Conservation (phyloP, 108 stramenopile species). For the Cafeteria roenbergensis region DNA sequence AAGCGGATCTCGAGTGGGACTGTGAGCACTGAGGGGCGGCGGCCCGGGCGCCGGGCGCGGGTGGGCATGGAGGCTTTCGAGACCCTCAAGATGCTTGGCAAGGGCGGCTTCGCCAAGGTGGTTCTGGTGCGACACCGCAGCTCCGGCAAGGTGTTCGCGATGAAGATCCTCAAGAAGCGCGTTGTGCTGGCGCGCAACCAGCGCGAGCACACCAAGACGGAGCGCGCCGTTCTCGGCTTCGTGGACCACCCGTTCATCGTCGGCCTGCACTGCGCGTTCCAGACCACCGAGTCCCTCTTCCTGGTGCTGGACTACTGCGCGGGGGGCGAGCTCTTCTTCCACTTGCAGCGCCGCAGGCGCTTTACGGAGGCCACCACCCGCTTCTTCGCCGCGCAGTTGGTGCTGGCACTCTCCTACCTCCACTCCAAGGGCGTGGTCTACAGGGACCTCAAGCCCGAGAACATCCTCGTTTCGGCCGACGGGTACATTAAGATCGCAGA, state of each 20-base stretch:
- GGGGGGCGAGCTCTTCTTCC: slow-evolving; percentile 50
- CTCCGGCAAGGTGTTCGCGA: slow-evolving; percentile 71
- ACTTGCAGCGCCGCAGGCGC: slow-evolving; percentile 78
- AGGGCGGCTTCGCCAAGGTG: slow-evolving; percentile 78
- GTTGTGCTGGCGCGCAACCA: slow-evolving; percentile 76
- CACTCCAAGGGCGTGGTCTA: slow-evolving; percentile 38
- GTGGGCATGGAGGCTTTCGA: slow-evolving; percentile 32
- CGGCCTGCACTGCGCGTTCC: slow-evolving; percentile 46
- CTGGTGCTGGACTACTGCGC: slow-evolving; percentile 41
- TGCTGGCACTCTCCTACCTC: slow-evolving; percentile 41
- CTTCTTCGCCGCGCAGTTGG: slow-evolving; percentile 50
- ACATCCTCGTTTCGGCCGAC: slow-evolving; percentile 22
- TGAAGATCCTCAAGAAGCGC: slow-evolving; percentile 89
- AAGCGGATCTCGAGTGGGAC: too few relatives aligned
- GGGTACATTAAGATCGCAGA: slow-evolving; percentile 41
- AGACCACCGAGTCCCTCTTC: slow-evolving; percentile 32
- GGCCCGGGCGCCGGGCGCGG: too few relatives aligned
- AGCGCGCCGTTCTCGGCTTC: slow-evolving; percentile 72
- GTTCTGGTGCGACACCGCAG: slow-evolving; percentile 67
- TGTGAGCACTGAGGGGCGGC: too few relatives aligned
- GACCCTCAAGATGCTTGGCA: slow-evolving; percentile 61
- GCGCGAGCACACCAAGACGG: slow-evolving; percentile 88
- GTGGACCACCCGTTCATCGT: slow-evolving; percentile 55
- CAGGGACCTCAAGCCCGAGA: slow-evolving; percentile 34
- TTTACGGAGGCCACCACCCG: slow-evolving; percentile 68